Base-by-base conservation (phyloP, 176 grass and related monocot genomes). In the Oryza officinalis region DNA sequence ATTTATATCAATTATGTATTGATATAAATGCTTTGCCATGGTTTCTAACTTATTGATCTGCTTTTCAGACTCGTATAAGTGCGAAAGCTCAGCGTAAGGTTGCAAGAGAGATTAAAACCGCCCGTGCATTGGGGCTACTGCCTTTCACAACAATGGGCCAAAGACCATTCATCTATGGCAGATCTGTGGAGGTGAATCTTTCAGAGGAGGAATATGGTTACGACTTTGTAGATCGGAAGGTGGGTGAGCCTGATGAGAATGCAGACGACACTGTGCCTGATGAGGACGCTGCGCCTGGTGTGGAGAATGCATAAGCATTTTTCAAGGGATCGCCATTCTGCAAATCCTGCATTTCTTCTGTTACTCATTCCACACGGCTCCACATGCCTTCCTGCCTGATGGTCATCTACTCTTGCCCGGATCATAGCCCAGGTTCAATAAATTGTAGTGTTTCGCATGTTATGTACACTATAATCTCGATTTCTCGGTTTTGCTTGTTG, bases 41-140 rank as follows among this genome's bases (percentile, higher is more conserved):
- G 18, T 66, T 80, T 46, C 61, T 78, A 31, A 81, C 7, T n/a
- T 46, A 63, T 28, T 63, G 7, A 47, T 74, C 27, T 26, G 35
- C n/a, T 78, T 73, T 33, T 6, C 85, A 96, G 96, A 98, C 96
- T 63, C 76, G 69, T 22, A 98, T 98, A 72, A 98, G 93, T 64
- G 96, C 93, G 2, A 96, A 98, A 91, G 96, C 96, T 80, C 96
- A 98, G 82, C 86, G 91, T 38, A 98, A 91, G 91, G 75, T 98
- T 74, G 93, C 96, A 27, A 90, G 93, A 59, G 96, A 98, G 85
- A 98, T 98, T 46, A 98, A 98, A 88, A 95, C 89, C 0, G 89
- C 93, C 6, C 91, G 91, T 71, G 93, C 91, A 26, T 85, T 98
- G 60, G 91, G 96, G 27, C 61, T 98, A 54, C 92, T 98, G 93